Evolutionary conservation across 768 basidiomycete species (phyloP).

Genomic region (Amanita fuliginea): DNA sequence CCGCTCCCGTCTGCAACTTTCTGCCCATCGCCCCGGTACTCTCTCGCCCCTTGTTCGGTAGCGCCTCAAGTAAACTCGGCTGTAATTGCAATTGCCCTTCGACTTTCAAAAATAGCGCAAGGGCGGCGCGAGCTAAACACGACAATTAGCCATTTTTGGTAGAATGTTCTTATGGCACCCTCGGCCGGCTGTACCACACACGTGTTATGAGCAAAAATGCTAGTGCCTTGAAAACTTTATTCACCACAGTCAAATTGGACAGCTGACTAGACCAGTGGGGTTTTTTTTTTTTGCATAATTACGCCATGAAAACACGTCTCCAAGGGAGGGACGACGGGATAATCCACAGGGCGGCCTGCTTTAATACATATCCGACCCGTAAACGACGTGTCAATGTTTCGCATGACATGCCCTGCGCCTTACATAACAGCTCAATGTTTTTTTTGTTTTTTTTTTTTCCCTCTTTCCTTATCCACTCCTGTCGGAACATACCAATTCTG

Average conservation of each 20-base stretch:
- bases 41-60: neutral
- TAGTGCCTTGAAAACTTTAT: constrained; percentile 4
- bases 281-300: neutral
- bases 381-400: neutral
- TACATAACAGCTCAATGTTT: too few species aligned
- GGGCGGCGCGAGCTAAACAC: neutral
- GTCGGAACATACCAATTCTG: too few species aligned
- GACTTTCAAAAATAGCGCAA: neutral
- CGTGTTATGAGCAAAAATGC: neutral
- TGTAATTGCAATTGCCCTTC: neutral
- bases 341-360: neutral
- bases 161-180: neutral
- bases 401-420: neutral
- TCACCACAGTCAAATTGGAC: neutral
- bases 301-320: neutral
- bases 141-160: neutral
- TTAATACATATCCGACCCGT: neutral
- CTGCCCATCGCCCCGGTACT: too few species aligned
- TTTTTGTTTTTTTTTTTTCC: too few species aligned
- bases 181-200: neutral
- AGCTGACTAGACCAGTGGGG: neutral
- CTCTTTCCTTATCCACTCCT: too few species aligned
- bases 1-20: too few species aligned
- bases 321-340: neutral
- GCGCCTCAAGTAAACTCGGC: neutral